Evolutionary conservation across 768 basidiomycete genomes (phyloP), one percentile per base, ranked within the genome.

Genomic region (Termitomyces sp.): DNA sequence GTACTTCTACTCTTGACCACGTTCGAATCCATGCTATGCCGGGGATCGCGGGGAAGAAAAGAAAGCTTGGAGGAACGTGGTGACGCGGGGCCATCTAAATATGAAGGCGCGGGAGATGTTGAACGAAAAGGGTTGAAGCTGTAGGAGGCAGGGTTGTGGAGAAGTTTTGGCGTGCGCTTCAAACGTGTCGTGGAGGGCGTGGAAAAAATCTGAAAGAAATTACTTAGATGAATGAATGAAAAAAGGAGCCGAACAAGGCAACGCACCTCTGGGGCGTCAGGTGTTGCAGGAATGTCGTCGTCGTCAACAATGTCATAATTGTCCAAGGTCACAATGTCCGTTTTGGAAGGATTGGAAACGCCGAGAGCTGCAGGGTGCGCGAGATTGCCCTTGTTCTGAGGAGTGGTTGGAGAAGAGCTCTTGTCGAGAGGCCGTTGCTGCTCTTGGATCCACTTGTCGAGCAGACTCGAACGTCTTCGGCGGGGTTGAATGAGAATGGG

Each of bases 381-480:
- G 50, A 79, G 66, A 59, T 73, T 76, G 3, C 76, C 71, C 64
- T 74, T 71, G 52, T 67, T 68, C 16, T 66, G 68, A 22, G 74
- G 66, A 20, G 69, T 61, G 22, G 65, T 41, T 59, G 43, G 52
- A 55, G 31, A 64, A 59, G n/a, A n/a, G n/a, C 27, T 59, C 34
- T 51, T 53, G 60, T 60, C 46, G 37, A 61, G 43, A 54, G 53
- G 67, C 44, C 57, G 58, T 44, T 78, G 79, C 64, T 82, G 80
- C 52, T 81, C 79, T 53, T 74, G 68, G 48, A 83, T 81, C 80
- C 80, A 83, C 63, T 78, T 77, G 68, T 79, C 71, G 55, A 83
- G 73, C 68, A 81, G 68, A 63, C 79, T 81, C n/a, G 80, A 79
- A 43, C 75, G 76, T 60, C 72, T 66, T 41, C 71, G 74, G 44